Evolutionary conservation across 495 filamentous ascomycete genomes (phyloP).

Genomic region (Penicillium verhagenii): DNA sequence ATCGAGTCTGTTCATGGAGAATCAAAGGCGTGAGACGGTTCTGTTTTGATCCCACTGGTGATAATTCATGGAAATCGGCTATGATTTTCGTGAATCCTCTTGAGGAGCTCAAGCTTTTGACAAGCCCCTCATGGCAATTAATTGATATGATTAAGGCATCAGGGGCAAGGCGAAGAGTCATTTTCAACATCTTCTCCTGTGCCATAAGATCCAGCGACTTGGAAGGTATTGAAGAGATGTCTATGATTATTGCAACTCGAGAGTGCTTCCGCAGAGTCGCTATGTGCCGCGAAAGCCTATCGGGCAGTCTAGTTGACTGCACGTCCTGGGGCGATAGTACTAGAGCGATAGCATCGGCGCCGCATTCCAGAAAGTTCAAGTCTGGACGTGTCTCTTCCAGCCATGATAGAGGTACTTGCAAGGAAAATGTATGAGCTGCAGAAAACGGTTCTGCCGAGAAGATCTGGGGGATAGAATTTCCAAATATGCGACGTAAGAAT

Average conservation of each 20-base stretch:
- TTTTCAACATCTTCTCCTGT: conserved; percentile 7
- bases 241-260: conserved; percentile 23
- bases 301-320: background rate
- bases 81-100: conserved; percentile 15
- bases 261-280: conserved; percentile 17
- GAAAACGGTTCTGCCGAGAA: conserved; percentile 17
- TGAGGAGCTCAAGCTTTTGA: conserved; percentile 1
- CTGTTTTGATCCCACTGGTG: conserved; percentile 4
- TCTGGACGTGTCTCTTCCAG: conserved; percentile 48
- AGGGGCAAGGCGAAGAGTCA: conserved; percentile 20
- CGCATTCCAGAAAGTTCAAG: conserved; percentile 56
- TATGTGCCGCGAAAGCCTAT: conserved; percentile 16
- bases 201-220: background rate
- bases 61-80: background rate
- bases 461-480: conserved; percentile 4
- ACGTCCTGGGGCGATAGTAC: conserved; percentile 41
- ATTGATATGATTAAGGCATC: conserved; percentile 19
- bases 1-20: background rate
- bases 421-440: conserved; percentile 51
- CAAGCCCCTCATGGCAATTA: background rate
- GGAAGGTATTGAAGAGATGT: background rate
- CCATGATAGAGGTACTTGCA: conserved; percentile 53
- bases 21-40: background rate
- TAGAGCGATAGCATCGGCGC: conserved; percentile 61
- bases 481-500: conserved; percentile 32